Evolutionary conservation across 2,329 filamentous ascomycete species (phyloP), one percentile per base, ranked within the genome.

Genomic region (Neofusicoccum sp.): DNA sequence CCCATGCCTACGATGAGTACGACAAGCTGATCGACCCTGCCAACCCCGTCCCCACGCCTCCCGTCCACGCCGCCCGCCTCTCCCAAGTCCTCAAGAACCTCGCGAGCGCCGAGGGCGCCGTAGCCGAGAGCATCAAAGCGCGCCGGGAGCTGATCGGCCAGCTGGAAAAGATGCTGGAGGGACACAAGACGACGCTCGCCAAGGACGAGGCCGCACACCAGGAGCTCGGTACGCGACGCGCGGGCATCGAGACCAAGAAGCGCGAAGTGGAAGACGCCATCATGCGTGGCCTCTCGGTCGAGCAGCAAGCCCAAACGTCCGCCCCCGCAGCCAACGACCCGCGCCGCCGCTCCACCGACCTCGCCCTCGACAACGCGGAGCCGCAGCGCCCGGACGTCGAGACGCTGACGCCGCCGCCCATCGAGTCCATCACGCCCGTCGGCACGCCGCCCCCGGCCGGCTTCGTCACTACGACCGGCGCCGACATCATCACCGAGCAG

Each of bases 181-280:
- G 84, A 28, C 92, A 93, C 73, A 87, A 87, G 53, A 77, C 81
- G 2, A 87, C 88, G 36, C 78, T 97, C 3, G 81, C 83, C 1
- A 81, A 82, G 14, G 93, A 99, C 61, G 86, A 91, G 68, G 76
- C 80, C 4, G 82, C 88, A 36, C 79, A 86, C n/a, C 72, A 81
- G 6, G 83, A 89, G 14, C 76, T 98, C 20, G 77, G 80, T 3
- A 80, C 79, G n/a, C 86, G 88, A 60, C 91, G 89, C 67, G 76
- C 79, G 2, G 86, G 87, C 60, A 90, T 92, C 14, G 93, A 97
- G 67, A 79, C 82, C 16, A 93, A 91, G 76, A 96, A 96, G 75
- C 86, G 88, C 57, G 89, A 95, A 49, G 92, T 99, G 6, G 95
- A 99, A 74, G 86, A 93, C 65, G 88, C 86, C 51, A 98, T 99